Evolutionary conservation across 495 filamentous ascomycete species (phyloP).

Genomic region (Penicillium ucsense): DNA sequence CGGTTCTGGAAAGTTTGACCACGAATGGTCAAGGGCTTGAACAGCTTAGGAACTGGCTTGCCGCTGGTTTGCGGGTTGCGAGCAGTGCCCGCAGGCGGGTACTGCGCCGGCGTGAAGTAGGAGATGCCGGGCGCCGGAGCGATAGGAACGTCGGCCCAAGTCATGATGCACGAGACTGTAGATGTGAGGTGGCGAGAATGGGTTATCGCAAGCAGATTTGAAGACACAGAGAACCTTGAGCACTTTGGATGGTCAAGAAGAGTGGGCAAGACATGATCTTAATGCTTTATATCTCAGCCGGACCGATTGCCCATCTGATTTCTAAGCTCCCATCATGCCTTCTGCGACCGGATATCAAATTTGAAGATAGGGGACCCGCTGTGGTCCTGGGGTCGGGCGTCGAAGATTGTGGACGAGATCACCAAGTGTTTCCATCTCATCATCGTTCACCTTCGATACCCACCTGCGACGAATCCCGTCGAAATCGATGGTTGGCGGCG

Average conservation of each 20-base stretch:
- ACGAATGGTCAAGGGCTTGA: slow-evolving; percentile 51
- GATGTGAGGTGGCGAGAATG: no score
- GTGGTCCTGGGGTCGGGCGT: neutral
- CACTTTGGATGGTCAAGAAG: no score
- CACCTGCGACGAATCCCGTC: no score
- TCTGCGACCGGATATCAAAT: no score
- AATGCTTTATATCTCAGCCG: no score
- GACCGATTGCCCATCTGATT: slow-evolving; percentile 3
- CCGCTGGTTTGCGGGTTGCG: slow-evolving; percentile 48
- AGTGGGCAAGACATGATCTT: no score
- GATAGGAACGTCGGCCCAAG: slow-evolving; percentile 30
- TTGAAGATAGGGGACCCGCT: neutral
- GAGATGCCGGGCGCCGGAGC: slow-evolving; percentile 43
- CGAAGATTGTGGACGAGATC: no score
- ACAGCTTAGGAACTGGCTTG: slow-evolving; percentile 55
- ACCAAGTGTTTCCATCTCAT: no score
- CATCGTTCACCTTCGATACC: no score
- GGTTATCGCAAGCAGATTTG: no score
- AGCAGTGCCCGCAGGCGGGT: slow-evolving; percentile 55
- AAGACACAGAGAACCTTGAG: no score
- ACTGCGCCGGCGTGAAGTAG: slow-evolving; percentile 61
- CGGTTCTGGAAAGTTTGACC: slow-evolving; percentile 52
- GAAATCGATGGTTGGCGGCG: no score
- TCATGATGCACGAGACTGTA: slow-evolving; percentile 8
- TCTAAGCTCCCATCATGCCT: slow-evolving; percentile 5